Evolutionary conservation across 2,329 filamentous ascomycete species (phyloP).

Genomic region (Trichoderma polysporum): DNA sequence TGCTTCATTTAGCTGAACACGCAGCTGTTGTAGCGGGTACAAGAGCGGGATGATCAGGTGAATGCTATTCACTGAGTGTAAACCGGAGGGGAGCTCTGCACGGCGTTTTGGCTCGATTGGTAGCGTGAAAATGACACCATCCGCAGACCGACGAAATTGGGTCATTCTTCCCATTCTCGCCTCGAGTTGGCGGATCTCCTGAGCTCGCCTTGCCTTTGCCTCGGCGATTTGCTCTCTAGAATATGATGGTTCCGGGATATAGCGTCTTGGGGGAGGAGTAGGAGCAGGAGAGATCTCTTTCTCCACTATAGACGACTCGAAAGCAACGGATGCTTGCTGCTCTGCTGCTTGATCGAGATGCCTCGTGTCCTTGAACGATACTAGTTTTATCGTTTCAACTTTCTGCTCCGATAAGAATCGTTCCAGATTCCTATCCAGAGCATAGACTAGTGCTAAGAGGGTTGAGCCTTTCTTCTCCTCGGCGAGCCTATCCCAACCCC

Average conservation of each 20-base stretch:
- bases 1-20: constrained; percentile 64
- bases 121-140: constrained; percentile 69
- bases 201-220: constrained; percentile 62
- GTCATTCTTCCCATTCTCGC: constrained; percentile 68
- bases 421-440: constrained; percentile 72
- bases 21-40: constrained; percentile 69
- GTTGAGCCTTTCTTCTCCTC: constrained; percentile 55
- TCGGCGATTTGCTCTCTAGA: constrained; percentile 59
- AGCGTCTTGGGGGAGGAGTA: constrained; percentile 29
- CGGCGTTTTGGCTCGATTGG: constrained; percentile 66
- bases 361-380: constrained; percentile 59
- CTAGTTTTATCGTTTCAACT: constrained; percentile 69
- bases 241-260: constrained; percentile 50
- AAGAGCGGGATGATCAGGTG: constrained; percentile 68
- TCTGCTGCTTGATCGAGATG: constrained; percentile 37
- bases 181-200: constrained; percentile 71
- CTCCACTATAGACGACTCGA: not conserved
- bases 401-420: constrained; percentile 67
- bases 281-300: constrained; percentile 22
- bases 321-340: constrained; percentile 11
- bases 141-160: constrained; percentile 65
- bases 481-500: constrained; percentile 67
- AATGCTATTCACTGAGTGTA: constrained; percentile 63
- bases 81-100: constrained; percentile 56
- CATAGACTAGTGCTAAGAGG: constrained; percentile 65